phyloP scores from a whole-genome alignment of 148 eudicot genomes.

The Spergularia marina region DNA sequence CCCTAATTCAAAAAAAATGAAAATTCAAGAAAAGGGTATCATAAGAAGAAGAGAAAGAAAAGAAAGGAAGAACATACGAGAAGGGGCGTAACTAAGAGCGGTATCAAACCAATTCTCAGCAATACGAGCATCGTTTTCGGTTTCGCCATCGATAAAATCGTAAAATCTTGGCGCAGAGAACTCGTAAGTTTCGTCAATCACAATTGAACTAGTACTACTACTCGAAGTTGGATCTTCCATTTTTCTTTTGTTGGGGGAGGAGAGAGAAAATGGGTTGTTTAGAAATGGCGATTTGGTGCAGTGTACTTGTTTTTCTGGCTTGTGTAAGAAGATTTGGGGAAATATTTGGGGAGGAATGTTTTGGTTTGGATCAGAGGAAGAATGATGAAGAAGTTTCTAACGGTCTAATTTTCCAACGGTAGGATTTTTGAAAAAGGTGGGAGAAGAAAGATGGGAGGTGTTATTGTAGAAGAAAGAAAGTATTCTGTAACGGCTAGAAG shows the following conservation, averaged over 20 bases:
- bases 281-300: background rate
- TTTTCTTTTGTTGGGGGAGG: background rate
- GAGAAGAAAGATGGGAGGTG: background rate
- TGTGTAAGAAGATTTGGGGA: background rate
- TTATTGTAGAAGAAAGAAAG: background rate
- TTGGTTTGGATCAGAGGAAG: background rate
- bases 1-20: background rate
- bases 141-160: constrained; percentile 73
- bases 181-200: constrained; percentile 69
- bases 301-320: background rate
- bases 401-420: constrained; percentile 20
- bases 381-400: background rate
- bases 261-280: background rate
- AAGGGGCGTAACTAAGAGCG: constrained; percentile 64
- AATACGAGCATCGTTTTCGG: constrained; percentile 43
- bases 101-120: constrained; percentile 90
- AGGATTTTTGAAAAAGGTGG: constrained; percentile 11
- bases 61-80: constrained; percentile 51
- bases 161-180: constrained; percentile 76
- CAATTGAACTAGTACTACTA: constrained; percentile 9
- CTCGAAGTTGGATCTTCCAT: constrained; percentile 33
- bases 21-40: background rate
- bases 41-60: background rate
- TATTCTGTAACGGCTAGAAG: constrained; percentile 8
- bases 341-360: background rate